Evolutionary conservation across 768 basidiomycete species (phyloP).

Genomic region (Tephrocybe rancida): DNA sequence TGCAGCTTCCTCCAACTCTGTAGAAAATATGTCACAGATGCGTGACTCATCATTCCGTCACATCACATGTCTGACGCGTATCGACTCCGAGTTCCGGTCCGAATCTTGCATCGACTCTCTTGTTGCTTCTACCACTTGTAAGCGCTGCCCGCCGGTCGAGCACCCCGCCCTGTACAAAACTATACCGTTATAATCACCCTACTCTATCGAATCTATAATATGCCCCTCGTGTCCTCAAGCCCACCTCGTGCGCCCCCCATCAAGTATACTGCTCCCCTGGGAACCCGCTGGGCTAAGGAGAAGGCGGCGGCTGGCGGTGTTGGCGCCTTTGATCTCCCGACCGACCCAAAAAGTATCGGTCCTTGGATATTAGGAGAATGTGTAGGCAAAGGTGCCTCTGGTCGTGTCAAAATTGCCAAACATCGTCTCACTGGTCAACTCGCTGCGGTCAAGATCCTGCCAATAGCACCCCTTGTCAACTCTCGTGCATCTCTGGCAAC

Average conservation of each 20-base stretch:
- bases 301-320: constrained; percentile 77
- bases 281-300: constrained; percentile 89
- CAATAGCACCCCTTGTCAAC: constrained; percentile 74
- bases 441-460: constrained; percentile 95
- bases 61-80: constrained; percentile 21
- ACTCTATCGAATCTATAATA: constrained; percentile 29
- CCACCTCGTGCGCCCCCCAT: constrained; percentile 76
- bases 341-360: constrained; percentile 85
- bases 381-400: constrained; percentile 91
- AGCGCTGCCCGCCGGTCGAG: constrained; percentile 47
- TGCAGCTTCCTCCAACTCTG: too few relatives aligned
- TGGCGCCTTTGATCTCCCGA: constrained; percentile 76
- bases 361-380: constrained; percentile 95
- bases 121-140: constrained; percentile 15
- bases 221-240: constrained; percentile 46
- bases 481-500: constrained; percentile 71
- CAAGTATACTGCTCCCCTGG: constrained; percentile 67
- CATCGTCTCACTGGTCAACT: constrained; percentile 86
- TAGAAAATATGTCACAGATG: constrained; percentile 14
- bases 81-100: constrained; percentile 13
- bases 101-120: background rate
- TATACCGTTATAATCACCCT: constrained; percentile 30
- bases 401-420: constrained; percentile 92
- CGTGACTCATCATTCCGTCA: constrained; percentile 6
- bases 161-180: constrained; percentile 34